Evolutionary conservation across 345 rosid species (phyloP), one percentile per base, ranked within the genome.

Genomic region (Mallotus nudiflorus): DNA sequence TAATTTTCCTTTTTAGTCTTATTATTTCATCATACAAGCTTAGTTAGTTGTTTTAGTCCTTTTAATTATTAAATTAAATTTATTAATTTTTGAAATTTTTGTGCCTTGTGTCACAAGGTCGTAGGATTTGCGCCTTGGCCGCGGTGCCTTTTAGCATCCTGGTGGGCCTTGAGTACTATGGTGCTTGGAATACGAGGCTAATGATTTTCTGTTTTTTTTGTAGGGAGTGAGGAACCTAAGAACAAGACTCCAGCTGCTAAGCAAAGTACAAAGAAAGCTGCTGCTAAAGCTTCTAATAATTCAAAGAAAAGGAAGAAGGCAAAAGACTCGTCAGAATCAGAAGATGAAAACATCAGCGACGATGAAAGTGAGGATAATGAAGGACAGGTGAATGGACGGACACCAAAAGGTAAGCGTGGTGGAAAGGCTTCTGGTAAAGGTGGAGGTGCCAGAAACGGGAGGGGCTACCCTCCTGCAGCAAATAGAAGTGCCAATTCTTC

Each of bases 281-380:
- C 83, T 22, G 51, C 79, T 15, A 84, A 81, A 76, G 66, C 72
- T 56, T 55, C 83, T 9, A 65, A 75, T 40, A 74, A 74, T 20
- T 76, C 77, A 53, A 87, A 79, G 59, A 89, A 82, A 82, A 78
- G 86, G 84, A 91, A 88, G 81, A 82, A 87, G 70, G 53, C 86
- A 6, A 86, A 85, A 61, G 82, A 68, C 53, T 71, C 79, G 12
- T 93, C 96, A 4, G 91, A 88, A 8, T 83, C 93, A 3, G 94
- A 82, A 69, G 83, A 83, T 15, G 92, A 85, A 75, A 89, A 85
- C 44, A 68, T 53, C 48, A 70, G 62, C 3, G 83, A 83, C 37
- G 79, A 46, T 22, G 84, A 80, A 52, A 80, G 82, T 62, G 85
- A 79, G 12, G 65, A 75, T 71, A 87, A 87, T 62, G 96, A 71